phyloP scores from a whole-genome alignment of 768 basidiomycete genomes.

The Chalciporus chontae region DNA sequence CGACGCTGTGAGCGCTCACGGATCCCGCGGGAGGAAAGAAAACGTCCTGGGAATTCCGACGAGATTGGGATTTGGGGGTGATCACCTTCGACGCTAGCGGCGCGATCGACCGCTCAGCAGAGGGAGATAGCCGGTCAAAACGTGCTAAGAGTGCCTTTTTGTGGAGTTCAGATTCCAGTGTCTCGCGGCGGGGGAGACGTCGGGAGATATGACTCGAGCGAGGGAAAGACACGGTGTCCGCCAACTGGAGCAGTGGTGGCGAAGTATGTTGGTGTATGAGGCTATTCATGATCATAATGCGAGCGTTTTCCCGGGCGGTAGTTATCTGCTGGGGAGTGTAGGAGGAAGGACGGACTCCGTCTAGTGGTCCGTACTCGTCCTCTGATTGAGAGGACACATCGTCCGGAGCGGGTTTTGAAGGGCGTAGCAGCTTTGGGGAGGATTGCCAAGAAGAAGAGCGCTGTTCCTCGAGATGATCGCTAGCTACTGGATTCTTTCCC shows the following conservation, averaged over 20 bases:
- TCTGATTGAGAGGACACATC: constrained; percentile 38
- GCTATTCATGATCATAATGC: constrained; percentile 43
- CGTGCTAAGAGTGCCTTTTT: constrained; percentile 49
- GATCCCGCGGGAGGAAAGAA: constrained; percentile 17
- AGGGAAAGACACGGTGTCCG: constrained; percentile 43
- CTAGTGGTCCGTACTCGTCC: constrained; percentile 28
- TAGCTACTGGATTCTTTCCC: constrained; percentile 30
- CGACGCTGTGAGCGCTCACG: constrained; percentile 39
- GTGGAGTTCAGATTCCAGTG: constrained; percentile 45
- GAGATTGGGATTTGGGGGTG: constrained; percentile 24
- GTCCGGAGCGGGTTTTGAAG: constrained; percentile 26
- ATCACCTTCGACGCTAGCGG: constrained; percentile 38
- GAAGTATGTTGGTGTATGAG: constrained; percentile 38
- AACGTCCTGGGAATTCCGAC: constrained; percentile 34
- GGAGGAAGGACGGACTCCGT: constrained; percentile 14
- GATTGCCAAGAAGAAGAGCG: constrained; percentile 33
- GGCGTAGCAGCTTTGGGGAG: constrained; percentile 16
- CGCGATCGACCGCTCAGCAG: constrained; percentile 43
- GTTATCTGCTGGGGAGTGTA: constrained; percentile 26
- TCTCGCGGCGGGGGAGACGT: constrained; percentile 34
- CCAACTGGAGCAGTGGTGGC: constrained; percentile 46
- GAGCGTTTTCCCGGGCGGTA: constrained; percentile 38
- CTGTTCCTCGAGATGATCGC: constrained; percentile 26
- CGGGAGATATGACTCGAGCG: constrained; percentile 49
- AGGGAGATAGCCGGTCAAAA: constrained; percentile 38